A percentile compares a stretch with the other conserved stretches of the same genome.
phyloP scores from a whole-genome alignment of 768 basidiomycete genomes.

The Sutorius australiensis region DNA sequence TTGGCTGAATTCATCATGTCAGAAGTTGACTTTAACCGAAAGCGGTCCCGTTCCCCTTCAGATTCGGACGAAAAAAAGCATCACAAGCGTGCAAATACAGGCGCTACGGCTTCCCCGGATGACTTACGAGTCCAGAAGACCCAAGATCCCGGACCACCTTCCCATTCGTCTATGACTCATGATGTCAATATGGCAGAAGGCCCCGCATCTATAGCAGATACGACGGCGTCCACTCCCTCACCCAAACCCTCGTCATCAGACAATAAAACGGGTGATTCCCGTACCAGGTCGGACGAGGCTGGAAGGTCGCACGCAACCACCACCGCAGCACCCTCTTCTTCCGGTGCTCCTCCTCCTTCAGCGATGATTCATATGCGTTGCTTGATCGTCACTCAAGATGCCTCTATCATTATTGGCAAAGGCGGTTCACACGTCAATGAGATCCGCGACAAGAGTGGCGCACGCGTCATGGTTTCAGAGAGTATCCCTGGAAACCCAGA shows the following conservation, averaged over 20 bases:
- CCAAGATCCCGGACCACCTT: conserved; percentile 41
- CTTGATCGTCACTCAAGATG: conserved; percentile 98
- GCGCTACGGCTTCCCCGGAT: conserved; percentile 60
- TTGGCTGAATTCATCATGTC: conserved; percentile 69
- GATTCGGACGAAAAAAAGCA: conserved; percentile 77
- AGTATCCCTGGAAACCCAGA: conserved; percentile 99
- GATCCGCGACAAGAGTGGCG: conserved; percentile 96
- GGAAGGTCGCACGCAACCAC: conserved; percentile 44
- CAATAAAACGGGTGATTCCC: conserved; percentile 40
- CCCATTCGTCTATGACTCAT: conserved; percentile 37
- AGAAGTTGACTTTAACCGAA: conserved; percentile 82
- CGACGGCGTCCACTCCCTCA: conserved; percentile 56
- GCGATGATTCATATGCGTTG: conserved; percentile 96
- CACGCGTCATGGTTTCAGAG: conserved; percentile 95
- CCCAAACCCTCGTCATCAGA: conserved; percentile 44
- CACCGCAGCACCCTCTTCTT: conserved; percentile 48
- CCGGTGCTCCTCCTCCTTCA: conserved; percentile 51
- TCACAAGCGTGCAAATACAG: conserved; percentile 82
- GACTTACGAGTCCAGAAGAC: conserved; percentile 49
- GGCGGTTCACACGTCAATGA: conserved; percentile 96
- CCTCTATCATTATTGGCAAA: conserved; percentile 98
- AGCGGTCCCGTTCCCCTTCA: conserved; percentile 83
- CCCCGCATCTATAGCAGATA: conserved; percentile 37
- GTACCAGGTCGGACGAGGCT: conserved; percentile 34
- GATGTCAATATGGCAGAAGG: conserved; percentile 67